Conservation (phyloP, 805 yeast species). For the Cephaloascus fragrans region DNA sequence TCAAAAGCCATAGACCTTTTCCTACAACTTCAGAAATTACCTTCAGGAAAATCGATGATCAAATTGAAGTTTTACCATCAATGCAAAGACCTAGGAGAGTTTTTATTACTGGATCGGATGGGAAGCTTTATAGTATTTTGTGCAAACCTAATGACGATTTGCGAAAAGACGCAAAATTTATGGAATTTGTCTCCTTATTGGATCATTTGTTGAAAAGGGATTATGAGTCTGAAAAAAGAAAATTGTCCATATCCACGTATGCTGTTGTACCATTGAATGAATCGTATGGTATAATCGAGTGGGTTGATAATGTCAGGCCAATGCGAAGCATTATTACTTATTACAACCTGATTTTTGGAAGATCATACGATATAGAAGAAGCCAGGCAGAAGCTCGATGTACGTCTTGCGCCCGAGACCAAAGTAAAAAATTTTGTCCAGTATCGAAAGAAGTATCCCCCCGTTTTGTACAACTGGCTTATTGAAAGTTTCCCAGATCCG, state of each 20-base stretch:
- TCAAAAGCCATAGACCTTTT: slow-evolving; percentile 34
- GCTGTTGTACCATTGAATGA: slow-evolving; percentile 85
- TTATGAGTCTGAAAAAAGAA: slow-evolving; percentile 64
- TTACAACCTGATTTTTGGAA: slow-evolving; percentile 12
- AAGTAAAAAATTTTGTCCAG: slow-evolving; percentile 22
- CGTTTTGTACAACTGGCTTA: slow-evolving; percentile 78
- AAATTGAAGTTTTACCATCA: slow-evolving; percentile 65
- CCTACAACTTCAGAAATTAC: slow-evolving; percentile 34
- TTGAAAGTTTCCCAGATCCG: slow-evolving; percentile 85
- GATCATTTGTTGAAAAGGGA: slow-evolving; percentile 61
- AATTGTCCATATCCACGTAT: slow-evolving; percentile 65
- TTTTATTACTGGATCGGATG: slow-evolving; percentile 69
- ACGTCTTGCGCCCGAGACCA: slow-evolving; percentile 16
- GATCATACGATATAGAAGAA: slow-evolving; percentile 11
- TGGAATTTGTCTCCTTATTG: slow-evolving; percentile 84
- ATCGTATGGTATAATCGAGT: slow-evolving; percentile 82
- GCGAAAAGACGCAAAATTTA: slow-evolving; percentile 87
- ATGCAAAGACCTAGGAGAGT: slow-evolving; percentile 82
- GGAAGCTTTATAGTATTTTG: slow-evolving; percentile 60
- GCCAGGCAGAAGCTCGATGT: slow-evolving; percentile 12
- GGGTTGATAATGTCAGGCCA: slow-evolving; percentile 72
- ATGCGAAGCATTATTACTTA: slow-evolving; percentile 46
- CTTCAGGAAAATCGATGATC: slow-evolving; percentile 53
- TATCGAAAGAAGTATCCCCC: slow-evolving; percentile 41
- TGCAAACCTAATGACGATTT: slow-evolving; percentile 88